Conservation (phyloP, 1,284 basidiomycete species). For the Pyrrhoderma noxium region DNA sequence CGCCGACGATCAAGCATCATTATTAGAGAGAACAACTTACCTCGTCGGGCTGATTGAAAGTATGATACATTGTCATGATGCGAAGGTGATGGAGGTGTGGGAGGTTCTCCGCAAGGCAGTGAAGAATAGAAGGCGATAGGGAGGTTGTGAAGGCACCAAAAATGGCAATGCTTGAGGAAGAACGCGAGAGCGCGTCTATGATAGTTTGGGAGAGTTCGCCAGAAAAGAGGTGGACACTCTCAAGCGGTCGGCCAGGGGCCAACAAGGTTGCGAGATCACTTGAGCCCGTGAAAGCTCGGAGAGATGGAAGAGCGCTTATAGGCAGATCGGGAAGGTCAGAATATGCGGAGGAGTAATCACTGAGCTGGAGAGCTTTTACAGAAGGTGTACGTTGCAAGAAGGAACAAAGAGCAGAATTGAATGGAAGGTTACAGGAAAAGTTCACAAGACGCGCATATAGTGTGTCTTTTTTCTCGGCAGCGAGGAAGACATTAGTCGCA, state of each 20-base stretch:
- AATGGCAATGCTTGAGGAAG: slow-evolving; percentile 22
- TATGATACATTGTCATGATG: slow-evolving; percentile 20
- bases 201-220: slow-evolving; percentile 19
- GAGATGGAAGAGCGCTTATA: slow-evolving; percentile 37
- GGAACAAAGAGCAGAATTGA: slow-evolving; percentile 45
- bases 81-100: slow-evolving; percentile 17
- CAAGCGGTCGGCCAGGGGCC: slow-evolving; percentile 56
- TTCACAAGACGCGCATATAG: slow-evolving; percentile 41
- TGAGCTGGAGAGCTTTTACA: slow-evolving; percentile 48
- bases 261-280: slow-evolving; percentile 44
- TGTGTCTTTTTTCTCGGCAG: slow-evolving; percentile 22
- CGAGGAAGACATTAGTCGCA: slow-evolving; percentile 46
- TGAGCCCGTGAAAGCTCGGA: slow-evolving; percentile 56
- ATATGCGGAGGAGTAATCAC: slow-evolving; percentile 20
- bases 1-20: slow-evolving; percentile 15
- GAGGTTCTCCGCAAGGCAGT: slow-evolving; percentile 13
- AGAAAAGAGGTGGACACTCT: slow-evolving; percentile 46
- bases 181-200: slow-evolving; percentile 20
- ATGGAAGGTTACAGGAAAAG: slow-evolving; percentile 50
- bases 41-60: slow-evolving; percentile 15
- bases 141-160: slow-evolving; percentile 29
- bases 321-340: slow-evolving; percentile 22
- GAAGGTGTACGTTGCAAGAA: slow-evolving; percentile 49
- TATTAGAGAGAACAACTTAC: slow-evolving; percentile 10
- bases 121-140: slow-evolving; percentile 13